A percentile compares a stretch with the other conserved stretches of the same genome.
These are phyloP conservation scores for Kodamaea restingae DNA, from an alignment of 805 yeast species.

Conservation along the genomic window DNA sequence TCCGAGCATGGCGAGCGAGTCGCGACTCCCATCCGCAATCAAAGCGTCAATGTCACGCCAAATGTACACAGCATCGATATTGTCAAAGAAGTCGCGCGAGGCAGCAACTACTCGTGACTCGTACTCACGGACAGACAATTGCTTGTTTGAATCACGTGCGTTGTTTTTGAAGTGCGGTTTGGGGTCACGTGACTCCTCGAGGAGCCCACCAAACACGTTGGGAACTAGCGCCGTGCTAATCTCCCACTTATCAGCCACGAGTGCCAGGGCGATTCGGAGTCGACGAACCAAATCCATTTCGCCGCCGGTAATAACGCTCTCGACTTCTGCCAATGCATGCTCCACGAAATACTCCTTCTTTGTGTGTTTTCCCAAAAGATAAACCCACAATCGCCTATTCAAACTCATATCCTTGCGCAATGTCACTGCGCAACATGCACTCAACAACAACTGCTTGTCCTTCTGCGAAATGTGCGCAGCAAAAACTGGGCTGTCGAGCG, in stretches of 20 bases:
- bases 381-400: slow-evolving; percentile 88
- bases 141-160: no score
- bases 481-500: slow-evolving; percentile 57
- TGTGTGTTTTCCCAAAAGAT: slow-evolving; percentile 80
- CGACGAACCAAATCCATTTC: slow-evolving; percentile 31
- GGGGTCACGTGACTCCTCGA: slow-evolving; percentile 23
- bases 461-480: slow-evolving; percentile 42
- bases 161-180: no score
- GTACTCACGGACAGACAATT: no score
- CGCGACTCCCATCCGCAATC: slow-evolving; percentile 23
- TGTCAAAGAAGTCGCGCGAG: slow-evolving; percentile 74
- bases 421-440: slow-evolving; percentile 64
- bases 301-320: slow-evolving; percentile 33
- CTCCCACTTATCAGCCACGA: slow-evolving; percentile 93
- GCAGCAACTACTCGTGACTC: slow-evolving; percentile 46
- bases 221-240: slow-evolving; percentile 77
- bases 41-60: slow-evolving; percentile 60
- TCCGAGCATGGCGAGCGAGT: slow-evolving; percentile 39
- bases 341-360: slow-evolving; percentile 48
- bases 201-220: slow-evolving; percentile 58
- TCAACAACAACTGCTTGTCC: slow-evolving; percentile 57
- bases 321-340: slow-evolving; percentile 50
- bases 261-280: slow-evolving; percentile 56
- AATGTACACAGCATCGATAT: slow-evolving; percentile 74
- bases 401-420: slow-evolving; percentile 88